Percentiles rank a stretch among this genome's conserved stretches.
Conservation (phyloP, 2,329 filamentous ascomycete species). For the Aureobasidium leucospermi region DNA sequence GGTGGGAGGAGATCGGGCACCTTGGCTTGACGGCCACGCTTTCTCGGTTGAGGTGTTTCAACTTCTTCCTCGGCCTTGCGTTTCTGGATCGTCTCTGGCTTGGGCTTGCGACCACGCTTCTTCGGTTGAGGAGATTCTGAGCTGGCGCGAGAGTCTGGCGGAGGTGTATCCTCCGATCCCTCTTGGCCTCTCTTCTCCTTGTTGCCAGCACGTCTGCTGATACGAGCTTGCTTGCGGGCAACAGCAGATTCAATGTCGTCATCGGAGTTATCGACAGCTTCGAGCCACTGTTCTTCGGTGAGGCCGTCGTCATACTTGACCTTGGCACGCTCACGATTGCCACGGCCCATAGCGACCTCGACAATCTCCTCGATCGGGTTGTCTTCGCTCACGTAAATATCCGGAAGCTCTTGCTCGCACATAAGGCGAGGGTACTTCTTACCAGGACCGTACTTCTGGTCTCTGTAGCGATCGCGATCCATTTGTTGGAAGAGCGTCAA, state of each 20-base stretch:
- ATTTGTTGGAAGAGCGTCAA: slow-evolving; percentile 71
- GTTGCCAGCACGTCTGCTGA: slow-evolving; percentile 71
- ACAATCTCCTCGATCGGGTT: slow-evolving; percentile 72
- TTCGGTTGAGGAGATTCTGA: slow-evolving; percentile 67
- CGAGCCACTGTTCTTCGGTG: slow-evolving; percentile 97
- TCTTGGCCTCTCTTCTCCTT: slow-evolving; percentile 53
- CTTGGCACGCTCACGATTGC: slow-evolving; percentile 87
- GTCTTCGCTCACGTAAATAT: slow-evolving; percentile 86
- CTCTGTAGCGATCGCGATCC: slow-evolving; percentile 64
- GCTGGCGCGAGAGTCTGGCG: slow-evolving; percentile 68
- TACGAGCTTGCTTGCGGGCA: slow-evolving; percentile 77
- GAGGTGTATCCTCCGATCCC: slow-evolving; percentile 62
- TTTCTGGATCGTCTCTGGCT: slow-evolving; percentile 54
- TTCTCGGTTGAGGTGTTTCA: slow-evolving; percentile 70
- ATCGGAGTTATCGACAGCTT: slow-evolving; percentile 94
- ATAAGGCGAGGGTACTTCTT: slow-evolving; percentile 72
- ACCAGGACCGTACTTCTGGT: slow-evolving; percentile 63
- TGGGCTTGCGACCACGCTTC: slow-evolving; percentile 74
- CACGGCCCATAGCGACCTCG: slow-evolving; percentile 73
- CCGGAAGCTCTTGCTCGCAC: slow-evolving; percentile 78
- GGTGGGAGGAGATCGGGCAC: slow-evolving; percentile 56
- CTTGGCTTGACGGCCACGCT: slow-evolving; percentile 65
- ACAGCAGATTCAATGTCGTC: slow-evolving; percentile 90
- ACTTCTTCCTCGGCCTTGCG: slow-evolving; percentile 76
- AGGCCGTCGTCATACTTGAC: slow-evolving; percentile 96